Conservation (phyloP, 2,329 filamentous ascomycete species). For the Aureobasidium sp. region DNA sequence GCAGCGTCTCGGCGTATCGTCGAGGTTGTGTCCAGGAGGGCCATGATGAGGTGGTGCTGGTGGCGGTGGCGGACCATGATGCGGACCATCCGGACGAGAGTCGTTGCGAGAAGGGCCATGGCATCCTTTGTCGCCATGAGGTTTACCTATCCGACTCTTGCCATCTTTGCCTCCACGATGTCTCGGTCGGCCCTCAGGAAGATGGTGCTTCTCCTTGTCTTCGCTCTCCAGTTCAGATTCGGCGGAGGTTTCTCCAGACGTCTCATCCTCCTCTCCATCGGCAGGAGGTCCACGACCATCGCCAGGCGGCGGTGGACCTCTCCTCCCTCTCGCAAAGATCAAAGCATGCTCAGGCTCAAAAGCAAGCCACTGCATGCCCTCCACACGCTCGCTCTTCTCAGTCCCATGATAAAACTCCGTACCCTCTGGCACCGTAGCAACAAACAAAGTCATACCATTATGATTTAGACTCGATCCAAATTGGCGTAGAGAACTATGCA, state of each 20-base stretch:
- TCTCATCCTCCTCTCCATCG: background rate
- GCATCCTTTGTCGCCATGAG: background rate
- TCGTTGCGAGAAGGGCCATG: background rate
- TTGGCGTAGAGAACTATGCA: slow-evolving; percentile 64
- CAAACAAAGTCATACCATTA: slow-evolving; percentile 67
- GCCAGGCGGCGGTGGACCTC: background rate
- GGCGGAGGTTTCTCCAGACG: background rate
- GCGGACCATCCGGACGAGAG: background rate
- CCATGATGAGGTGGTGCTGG: background rate
- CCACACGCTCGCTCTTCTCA: slow-evolving; percentile 36
- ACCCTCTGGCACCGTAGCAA: slow-evolving; percentile 55
- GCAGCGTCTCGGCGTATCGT: background rate
- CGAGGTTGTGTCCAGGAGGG: background rate
- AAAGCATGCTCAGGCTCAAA: slow-evolving; percentile 70
- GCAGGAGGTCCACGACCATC: background rate
- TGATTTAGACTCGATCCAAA: slow-evolving; percentile 66
- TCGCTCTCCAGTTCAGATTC: no score
- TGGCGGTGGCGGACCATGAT: background rate
- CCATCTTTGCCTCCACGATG: background rate
- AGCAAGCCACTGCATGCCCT: slow-evolving; percentile 60
- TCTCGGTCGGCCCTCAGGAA: background rate
- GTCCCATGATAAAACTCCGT: slow-evolving; percentile 63
- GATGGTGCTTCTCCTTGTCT: background rate
- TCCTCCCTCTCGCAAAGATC: slow-evolving; percentile 45
- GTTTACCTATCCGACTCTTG: background rate